These are phyloP conservation scores for Cryphonectria naterciae DNA, from an alignment of 2,329 filamentous ascomycete species.

Conservation along the genomic window DNA sequence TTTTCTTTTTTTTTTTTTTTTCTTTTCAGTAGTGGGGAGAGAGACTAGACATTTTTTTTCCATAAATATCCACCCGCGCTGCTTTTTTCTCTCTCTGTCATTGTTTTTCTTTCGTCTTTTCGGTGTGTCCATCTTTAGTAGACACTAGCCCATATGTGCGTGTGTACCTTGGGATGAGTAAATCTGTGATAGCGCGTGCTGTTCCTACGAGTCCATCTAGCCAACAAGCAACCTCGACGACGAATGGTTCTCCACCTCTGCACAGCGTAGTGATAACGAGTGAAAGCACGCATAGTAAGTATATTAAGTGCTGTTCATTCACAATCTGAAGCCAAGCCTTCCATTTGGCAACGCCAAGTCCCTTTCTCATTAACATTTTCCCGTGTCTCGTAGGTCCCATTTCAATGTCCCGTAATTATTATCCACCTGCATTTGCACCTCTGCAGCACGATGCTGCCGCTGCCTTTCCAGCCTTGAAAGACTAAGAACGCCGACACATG, in stretches of 20 bases:
- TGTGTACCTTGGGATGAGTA: background rate
- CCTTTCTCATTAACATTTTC: background rate
- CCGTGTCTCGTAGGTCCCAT: background rate
- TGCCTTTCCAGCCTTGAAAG: too few species aligned
- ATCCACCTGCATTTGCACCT: background rate
- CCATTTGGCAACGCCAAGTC: background rate
- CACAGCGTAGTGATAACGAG: background rate
- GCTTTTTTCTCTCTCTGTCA: background rate
- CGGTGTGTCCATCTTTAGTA: background rate
- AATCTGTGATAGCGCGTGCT: background rate
- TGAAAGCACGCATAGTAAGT: background rate
- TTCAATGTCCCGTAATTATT: background rate
- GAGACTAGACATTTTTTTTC: constrained; percentile 4
- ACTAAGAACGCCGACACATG: too few species aligned
- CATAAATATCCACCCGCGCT: constrained; percentile 8
- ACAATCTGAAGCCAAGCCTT: background rate
- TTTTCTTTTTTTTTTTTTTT: background rate
- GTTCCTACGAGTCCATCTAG: background rate
- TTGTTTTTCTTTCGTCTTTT: background rate
- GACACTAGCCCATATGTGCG: too few species aligned
- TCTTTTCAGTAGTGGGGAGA: background rate
- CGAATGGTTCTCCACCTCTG: background rate
- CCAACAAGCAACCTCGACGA: background rate
- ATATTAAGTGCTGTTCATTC: background rate
- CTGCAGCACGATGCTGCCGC: background rate